Base-by-base conservation (phyloP, 495 filamentous ascomycete genomes). In the Viridothelium virens region DNA sequence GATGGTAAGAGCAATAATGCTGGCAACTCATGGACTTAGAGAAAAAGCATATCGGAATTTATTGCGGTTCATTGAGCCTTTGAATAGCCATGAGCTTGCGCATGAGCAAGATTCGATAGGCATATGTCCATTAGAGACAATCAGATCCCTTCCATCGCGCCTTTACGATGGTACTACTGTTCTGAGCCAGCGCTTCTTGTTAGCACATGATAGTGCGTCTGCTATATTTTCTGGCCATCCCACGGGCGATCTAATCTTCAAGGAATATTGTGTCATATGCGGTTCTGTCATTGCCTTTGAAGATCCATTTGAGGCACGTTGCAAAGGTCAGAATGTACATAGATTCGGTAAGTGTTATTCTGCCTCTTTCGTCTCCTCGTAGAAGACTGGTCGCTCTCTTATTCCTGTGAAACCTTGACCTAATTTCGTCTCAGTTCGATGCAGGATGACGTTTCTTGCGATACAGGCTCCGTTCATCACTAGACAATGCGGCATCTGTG, bases 381-480 rank as follows among this genome's bases (percentile, higher is more conserved):
- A 14, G 11, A 53, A 25, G n/a, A 25, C 5, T 16, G 9, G 12
- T 9, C 18, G n/a, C 5, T 25, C 12, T 16, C 18, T 10, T 36
- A 33, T 36, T 36, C n/a, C 36, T 59, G 53, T 7, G 31, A 36
- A 4, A 59, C 31, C 3, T 59, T 36, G 53, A 34, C 36, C 66
- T 67, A 31, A 67, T 18, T 41, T 12, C 16, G 11, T n/a, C 11
- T 6, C 34, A 68, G 67, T 47, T 16, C 67, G 67, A n/a, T 68
- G 67, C 46, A 38, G 31, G 10, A 18, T 66, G 38, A 68, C 63
- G 7, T 68, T 68, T 38, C 25, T 66, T 56, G 64, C 67, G 2
- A 66, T 68, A n/a, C 67, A 68, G 39, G 44, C 63, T 31, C 67
- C 67, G 3, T 64, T 64, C n/a, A 37, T 68, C 7, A 50, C 63